These are phyloP conservation scores for Collybia mongolica DNA, from an alignment of 768 basidiomycete genomes.

Conservation along the genomic window DNA sequence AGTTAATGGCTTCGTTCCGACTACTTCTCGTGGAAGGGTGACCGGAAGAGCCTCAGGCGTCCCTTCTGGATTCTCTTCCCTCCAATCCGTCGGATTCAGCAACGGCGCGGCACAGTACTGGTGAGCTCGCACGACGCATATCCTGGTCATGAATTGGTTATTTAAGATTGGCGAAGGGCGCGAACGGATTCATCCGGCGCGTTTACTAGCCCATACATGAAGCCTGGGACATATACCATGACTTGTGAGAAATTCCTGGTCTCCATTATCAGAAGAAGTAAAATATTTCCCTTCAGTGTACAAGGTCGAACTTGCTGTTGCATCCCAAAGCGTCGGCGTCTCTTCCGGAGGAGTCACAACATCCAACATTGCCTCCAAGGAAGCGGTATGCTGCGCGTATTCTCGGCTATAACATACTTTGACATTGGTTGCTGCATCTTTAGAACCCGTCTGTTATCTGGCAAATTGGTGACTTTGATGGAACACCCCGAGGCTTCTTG, in stretches of 20 bases:
- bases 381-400: slow-evolving; percentile 18
- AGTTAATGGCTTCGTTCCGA: no score
- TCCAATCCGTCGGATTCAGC: no score
- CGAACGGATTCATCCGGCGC: slow-evolving; percentile 27
- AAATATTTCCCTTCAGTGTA: slow-evolving; percentile 24
- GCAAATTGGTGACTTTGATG: slow-evolving; percentile 36
- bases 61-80: no score
- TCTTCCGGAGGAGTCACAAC: slow-evolving; percentile 22
- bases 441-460: slow-evolving; percentile 29
- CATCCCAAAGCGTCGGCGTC: slow-evolving; percentile 22
- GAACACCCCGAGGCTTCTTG: slow-evolving; percentile 34
- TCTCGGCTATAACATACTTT: not conserved
- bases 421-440: not conserved
- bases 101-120: no score
- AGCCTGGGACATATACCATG: slow-evolving; percentile 43
- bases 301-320: slow-evolving; percentile 32
- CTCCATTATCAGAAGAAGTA: not conserved
- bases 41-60: no score
- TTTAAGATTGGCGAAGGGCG: slow-evolving; percentile 1
- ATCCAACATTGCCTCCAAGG: slow-evolving; percentile 29
- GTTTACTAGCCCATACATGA: slow-evolving; percentile 40
- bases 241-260: slow-evolving; percentile 21
- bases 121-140: no score
- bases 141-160: no score
- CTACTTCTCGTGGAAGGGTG: no score